A percentile compares a stretch with the other conserved stretches of the same genome.
Evolutionary conservation across 495 filamentous ascomycete species (phyloP).

Genomic region (Aspergillus funiculosus): DNA sequence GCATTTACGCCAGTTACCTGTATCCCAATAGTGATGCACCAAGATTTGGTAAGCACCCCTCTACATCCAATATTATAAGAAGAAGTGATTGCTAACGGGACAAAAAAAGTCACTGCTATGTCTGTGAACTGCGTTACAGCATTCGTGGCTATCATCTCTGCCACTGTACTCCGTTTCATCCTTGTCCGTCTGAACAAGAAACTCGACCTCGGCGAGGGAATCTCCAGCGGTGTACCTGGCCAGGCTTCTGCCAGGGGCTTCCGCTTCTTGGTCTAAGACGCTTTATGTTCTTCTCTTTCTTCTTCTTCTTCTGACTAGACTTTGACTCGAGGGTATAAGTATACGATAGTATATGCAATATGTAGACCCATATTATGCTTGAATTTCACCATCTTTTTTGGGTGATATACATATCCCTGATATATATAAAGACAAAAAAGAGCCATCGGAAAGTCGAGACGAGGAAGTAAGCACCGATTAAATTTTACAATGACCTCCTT

Average conservation of each 20-base stretch:
- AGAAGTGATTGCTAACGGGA: background rate
- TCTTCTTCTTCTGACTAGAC: background rate
- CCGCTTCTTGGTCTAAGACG: slow-evolving; percentile 44
- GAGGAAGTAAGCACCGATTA: too few species aligned
- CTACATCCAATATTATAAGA: background rate
- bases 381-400: too few species aligned
- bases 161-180: slow-evolving; percentile 58
- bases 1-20: slow-evolving; percentile 71
- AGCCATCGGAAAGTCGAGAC: background rate
- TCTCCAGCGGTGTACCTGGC: slow-evolving; percentile 43
- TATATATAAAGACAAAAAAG: too few species aligned
- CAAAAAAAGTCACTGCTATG: slow-evolving; percentile 58
- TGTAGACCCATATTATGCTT: too few species aligned
- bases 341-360: too few species aligned
- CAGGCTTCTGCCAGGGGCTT: slow-evolving; percentile 56
- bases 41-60: slow-evolving; percentile 33
- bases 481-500: too few species aligned
- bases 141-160: slow-evolving; percentile 59
- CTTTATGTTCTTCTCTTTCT: background rate
- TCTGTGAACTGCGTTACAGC: slow-evolving; percentile 65
- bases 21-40: slow-evolving; percentile 46
- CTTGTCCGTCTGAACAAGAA: slow-evolving; percentile 67
- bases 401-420: too few species aligned
- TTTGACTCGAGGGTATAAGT: too few species aligned
- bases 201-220: slow-evolving; percentile 51